Percentiles rank a stretch among this genome's conserved stretches.
phyloP scores from a whole-genome alignment of 805 yeast species.

The Sugiyamaella floridensis region DNA sequence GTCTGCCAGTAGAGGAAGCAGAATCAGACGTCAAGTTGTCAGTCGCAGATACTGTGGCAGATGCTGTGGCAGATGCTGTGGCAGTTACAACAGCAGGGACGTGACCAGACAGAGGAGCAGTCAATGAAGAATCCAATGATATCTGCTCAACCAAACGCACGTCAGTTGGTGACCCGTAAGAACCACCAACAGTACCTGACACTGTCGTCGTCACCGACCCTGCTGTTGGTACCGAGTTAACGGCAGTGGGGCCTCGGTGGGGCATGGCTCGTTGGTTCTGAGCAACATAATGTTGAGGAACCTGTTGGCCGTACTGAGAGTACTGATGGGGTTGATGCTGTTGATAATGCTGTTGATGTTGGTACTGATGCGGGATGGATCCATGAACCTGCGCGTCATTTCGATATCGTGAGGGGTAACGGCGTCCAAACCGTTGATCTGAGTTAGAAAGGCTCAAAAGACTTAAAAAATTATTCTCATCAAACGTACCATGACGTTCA shows the following conservation, averaged over 20 bases:
- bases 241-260: neutral
- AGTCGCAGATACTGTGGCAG: neutral
- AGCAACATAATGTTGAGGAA: neutral
- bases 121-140: too few relatives aligned
- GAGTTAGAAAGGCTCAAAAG: neutral
- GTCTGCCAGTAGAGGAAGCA: neutral
- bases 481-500: conserved; percentile 1
- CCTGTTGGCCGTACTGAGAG: conserved; percentile 1
- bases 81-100: neutral
- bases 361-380: neutral
- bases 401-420: neutral
- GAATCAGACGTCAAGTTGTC: neutral
- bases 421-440: neutral
- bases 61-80: neutral
- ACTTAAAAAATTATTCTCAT: neutral
- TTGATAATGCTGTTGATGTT: neutral
- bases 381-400: neutral
- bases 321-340: conserved; percentile 6
- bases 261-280: neutral
- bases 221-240: neutral
- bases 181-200: too few relatives aligned
- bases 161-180: too few relatives aligned
- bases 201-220: neutral
- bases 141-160: too few relatives aligned
- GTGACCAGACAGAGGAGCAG: neutral